Conservation (phyloP, 2,329 filamentous ascomycete species). For the Pseudogymnoascus sp. region DNA sequence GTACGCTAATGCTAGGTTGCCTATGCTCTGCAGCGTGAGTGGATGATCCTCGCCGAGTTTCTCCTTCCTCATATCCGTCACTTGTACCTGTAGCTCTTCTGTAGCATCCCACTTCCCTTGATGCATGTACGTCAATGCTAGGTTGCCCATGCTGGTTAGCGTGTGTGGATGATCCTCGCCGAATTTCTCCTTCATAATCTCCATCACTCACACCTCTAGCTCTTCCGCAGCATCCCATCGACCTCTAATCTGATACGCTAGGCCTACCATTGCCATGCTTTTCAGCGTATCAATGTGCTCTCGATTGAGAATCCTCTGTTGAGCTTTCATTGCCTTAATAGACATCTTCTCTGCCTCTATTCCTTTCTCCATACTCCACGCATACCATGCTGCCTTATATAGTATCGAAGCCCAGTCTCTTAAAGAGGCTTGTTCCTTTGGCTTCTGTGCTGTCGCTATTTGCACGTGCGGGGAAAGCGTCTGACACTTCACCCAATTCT, state of each 20-base stretch:
- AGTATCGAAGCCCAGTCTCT: slow-evolving; percentile 16
- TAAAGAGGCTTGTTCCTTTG: slow-evolving; percentile 12
- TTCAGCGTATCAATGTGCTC: slow-evolving; percentile 16
- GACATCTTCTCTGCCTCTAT: slow-evolving; percentile 13
- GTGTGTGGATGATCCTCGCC: too few relatives aligned
- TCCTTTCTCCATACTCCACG: slow-evolving; percentile 12
- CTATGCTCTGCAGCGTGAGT: too few relatives aligned
- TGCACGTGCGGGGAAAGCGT: slow-evolving; percentile 19
- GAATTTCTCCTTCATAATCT: too few relatives aligned
- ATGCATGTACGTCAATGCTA: too few relatives aligned
- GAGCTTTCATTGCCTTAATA: slow-evolving; percentile 11
- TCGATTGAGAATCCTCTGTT: slow-evolving; percentile 14
- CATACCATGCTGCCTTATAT: slow-evolving; percentile 19
- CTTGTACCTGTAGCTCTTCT: too few relatives aligned
- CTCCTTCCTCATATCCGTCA: too few relatives aligned
- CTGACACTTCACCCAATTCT: slow-evolving; percentile 19
- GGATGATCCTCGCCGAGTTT: too few relatives aligned
- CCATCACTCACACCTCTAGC: too few relatives aligned
- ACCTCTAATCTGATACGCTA: slow-evolving; percentile 9
- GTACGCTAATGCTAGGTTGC: too few relatives aligned
- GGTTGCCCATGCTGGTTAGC: too few relatives aligned
- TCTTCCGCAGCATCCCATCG: slow-evolving; percentile 6
- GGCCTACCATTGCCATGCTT: slow-evolving; percentile 15
- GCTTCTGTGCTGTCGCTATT: slow-evolving; percentile 14
- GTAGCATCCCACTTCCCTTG: too few relatives aligned